Evolutionary conservation across 768 basidiomycete species (phyloP).

Genomic region (Lactarius sp.): DNA sequence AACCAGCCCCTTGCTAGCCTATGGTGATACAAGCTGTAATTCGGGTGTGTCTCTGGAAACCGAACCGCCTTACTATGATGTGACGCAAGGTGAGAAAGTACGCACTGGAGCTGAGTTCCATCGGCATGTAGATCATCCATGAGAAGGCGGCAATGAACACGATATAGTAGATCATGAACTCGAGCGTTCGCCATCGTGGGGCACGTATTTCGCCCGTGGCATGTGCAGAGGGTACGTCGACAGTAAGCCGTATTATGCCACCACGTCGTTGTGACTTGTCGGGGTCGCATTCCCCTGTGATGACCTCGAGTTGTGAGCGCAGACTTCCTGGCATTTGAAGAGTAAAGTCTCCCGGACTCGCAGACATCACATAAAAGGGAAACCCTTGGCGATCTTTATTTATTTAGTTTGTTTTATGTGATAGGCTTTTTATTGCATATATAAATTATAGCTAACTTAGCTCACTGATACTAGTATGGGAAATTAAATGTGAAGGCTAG

Average conservation of each 20-base stretch:
- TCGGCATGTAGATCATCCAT: constrained; percentile 71
- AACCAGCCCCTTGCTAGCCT: constrained; percentile 76
- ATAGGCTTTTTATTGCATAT: not conserved
- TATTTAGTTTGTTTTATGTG: not conserved
- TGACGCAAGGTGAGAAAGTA: constrained; percentile 23
- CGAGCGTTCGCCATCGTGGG: constrained; percentile 71
- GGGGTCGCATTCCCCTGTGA: constrained; percentile 11
- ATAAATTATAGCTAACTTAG: not conserved
- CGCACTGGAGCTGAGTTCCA: constrained; percentile 70
- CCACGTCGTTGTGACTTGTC: constrained; percentile 17
- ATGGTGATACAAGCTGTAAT: constrained; percentile 56
- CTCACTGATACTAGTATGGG: too few species aligned
- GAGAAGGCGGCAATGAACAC: constrained; percentile 59
- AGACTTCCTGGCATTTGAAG: constrained; percentile 32
- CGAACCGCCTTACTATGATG: constrained; percentile 5
- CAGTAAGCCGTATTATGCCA: constrained; percentile 47
- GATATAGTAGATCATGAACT: constrained; percentile 74
- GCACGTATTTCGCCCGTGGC: constrained; percentile 32
- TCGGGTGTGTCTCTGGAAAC: constrained; percentile 61
- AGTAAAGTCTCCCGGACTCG: constrained; percentile 27
- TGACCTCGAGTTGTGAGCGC: constrained; percentile 17
- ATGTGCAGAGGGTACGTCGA: constrained; percentile 46
- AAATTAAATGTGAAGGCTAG: too few species aligned
- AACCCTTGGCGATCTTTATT: not conserved
- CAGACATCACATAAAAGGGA: not conserved